Base-by-base conservation (phyloP, 2,329 filamentous ascomycete genomes). In the Geosmithia putterillii region DNA sequence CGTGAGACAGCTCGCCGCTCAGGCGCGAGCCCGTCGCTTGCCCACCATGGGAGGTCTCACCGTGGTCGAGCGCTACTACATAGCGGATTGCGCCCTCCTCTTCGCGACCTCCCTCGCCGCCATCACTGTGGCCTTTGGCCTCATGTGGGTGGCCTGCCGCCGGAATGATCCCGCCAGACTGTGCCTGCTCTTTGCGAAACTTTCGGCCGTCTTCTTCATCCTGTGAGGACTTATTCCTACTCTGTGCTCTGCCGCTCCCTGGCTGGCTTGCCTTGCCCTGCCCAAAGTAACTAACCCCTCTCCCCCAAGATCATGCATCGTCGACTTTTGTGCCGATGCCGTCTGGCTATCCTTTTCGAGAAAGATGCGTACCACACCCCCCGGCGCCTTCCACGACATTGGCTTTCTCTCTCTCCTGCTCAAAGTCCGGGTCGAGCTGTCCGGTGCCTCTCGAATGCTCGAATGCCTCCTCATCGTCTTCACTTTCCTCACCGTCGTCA, bases 121-220 rank as follows among this genome's bases (percentile, higher is more conserved):
- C 6, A 1, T 51, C 10, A 25, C 51, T 14, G 32, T 57, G 21
- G 49, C 54, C 46, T 44, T 54, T 23, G 48, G 44, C 20, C 42
- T 54, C 10, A 36, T 55, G 12, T 54, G 52, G 36, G n/a, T 48
- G 7, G 47, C 49, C 1, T 52, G 52, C 2, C 45, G 48, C 23
- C 46, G 46, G 17, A 47, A 45, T 0, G 57, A 59, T 25, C 48
- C 50, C 2, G 52, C 52, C 1, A 46, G 55, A 32, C 47, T 40
- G 22, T 57, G 51, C 17, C 50, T 56, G 12, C 46, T 40, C 2
- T 54, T 45, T 17, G 50, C 54, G 41, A 58, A 57, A 38, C 4
- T 42, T 2, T 53, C 55, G 1, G 46, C 60, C 10, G 42, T 46
- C 1, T 40, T 52, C 0, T 60, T 52, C 22, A 34, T 45, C 4